Evolutionary conservation across 164 flowering plant species (phyloP), one percentile per base, ranked within the genome.

Genomic region (Euptelea pleiosperma): DNA sequence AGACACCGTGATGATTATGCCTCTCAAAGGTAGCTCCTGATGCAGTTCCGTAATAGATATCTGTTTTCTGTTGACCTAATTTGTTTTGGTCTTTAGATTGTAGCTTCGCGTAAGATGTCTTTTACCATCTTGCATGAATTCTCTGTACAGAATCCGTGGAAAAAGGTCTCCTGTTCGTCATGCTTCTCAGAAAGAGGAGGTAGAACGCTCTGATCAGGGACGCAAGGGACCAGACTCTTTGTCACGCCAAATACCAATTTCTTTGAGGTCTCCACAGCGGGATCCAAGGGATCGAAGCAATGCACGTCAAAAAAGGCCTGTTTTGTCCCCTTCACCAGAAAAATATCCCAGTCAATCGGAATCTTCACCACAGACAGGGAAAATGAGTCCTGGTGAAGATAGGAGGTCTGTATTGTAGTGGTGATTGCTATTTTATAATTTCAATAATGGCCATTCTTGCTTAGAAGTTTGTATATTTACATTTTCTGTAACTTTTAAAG

Each of bases 251-350:
- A 65, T 73, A 22, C 65, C 70, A 40, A 73, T 72, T 52, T 70
- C 87, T 54, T 28, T 75, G 67, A 73, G 82, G 64, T 85, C 91
- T 42, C 82, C 84, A 22, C 84, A 73, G 46, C 75, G 77, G 59
- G 86, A 79, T 52, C 41, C 55, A 15, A 62, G 46, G 57, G 57
- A 58, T 45, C 54, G 15, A 29, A 60, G 44, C n/a, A 64, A 67
- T 59, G 55, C 35, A 3, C 57, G 35, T 33, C 50, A 53, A 33
- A 75, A 70, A 55, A 50, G 18, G 21, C 61, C 60, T 26, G 57
- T 55, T 36, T 66, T 41, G 25, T 60, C 73, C 9, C 70, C 68
- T 15, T 66, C 84, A 19, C 80, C 76, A 22, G 69, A 64, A 16
- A 69, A 33, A 36, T 81, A 82, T 57, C 77, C 61, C 14, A 58